Conservation (phyloP, 2,329 filamentous ascomycete species). For the Calonectria pseudoturangicola region DNA sequence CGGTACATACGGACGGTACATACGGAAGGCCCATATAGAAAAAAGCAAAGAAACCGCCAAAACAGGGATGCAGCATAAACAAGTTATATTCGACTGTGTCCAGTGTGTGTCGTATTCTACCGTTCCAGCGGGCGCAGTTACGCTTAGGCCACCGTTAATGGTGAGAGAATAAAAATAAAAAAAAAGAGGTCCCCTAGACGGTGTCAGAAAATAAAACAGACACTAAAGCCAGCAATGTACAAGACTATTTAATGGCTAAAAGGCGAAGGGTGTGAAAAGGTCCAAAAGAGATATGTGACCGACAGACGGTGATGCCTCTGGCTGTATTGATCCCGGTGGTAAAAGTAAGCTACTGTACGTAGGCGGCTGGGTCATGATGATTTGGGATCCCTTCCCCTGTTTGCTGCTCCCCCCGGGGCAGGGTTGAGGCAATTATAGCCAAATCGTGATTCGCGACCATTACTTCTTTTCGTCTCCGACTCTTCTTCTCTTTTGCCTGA, state of each 20-base stretch:
- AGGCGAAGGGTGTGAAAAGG: neutral
- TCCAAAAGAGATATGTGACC: too few relatives aligned
- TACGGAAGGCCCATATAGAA: neutral
- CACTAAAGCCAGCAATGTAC: too few relatives aligned
- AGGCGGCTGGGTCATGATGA: too few relatives aligned
- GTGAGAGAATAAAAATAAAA: neutral
- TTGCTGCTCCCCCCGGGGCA: neutral
- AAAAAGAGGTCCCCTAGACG: too few relatives aligned
- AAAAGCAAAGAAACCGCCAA: neutral
- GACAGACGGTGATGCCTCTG: too few relatives aligned
- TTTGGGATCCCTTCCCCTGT: too few relatives aligned
- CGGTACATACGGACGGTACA: neutral
- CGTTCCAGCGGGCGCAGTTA: constrained; percentile 5
- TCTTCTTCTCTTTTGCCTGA: neutral
- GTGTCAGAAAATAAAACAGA: too few relatives aligned
- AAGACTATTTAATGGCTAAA: too few relatives aligned
- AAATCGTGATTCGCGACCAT: constrained; percentile 4
- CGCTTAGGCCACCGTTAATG: constrained; percentile 12
- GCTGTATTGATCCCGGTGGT: too few relatives aligned
- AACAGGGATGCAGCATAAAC: constrained; percentile 16
- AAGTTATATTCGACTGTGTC: constrained; percentile 5
- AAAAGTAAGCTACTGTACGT: too few relatives aligned
- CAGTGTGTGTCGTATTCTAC: constrained; percentile 17
- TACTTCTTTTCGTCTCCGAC: constrained; percentile 1
- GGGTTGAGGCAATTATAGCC: constrained; percentile 25